These are phyloP conservation scores for Pseudonitzschia pungens DNA, from an alignment of 108 stramenopile species.

Conservation along the genomic window DNA sequence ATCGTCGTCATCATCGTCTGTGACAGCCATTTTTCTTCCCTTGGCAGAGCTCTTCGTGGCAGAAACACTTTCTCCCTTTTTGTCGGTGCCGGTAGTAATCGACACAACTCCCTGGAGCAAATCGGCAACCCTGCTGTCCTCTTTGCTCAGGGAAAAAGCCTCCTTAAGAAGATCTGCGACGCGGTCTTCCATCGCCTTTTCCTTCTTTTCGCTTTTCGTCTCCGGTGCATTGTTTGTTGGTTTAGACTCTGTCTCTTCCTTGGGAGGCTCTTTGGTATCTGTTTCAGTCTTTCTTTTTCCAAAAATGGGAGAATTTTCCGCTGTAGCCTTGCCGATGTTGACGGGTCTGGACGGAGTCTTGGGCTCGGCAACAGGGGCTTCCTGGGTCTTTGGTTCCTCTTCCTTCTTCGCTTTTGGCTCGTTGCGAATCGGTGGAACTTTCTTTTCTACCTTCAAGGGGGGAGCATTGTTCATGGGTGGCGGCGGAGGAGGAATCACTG, in stretches of 20 bases:
- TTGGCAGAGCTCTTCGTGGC: background rate
- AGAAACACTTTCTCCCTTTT: background rate
- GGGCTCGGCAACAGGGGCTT: too few species aligned
- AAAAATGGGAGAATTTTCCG: background rate
- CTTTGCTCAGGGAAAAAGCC: constrained; percentile 12
- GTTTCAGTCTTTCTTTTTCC: too few species aligned
- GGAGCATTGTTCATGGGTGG: background rate
- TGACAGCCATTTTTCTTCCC: background rate
- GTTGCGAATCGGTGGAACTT: background rate
- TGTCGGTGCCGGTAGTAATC: constrained; percentile 3
- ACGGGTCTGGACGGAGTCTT: background rate
- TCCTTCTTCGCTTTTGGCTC: background rate
- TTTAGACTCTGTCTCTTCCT: background rate
- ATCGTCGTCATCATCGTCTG: background rate
- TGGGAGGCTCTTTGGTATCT: too few species aligned
- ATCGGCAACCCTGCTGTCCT: constrained; percentile 14
- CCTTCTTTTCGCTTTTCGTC: background rate
- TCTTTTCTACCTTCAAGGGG: background rate
- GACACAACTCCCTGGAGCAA: constrained; percentile 6
- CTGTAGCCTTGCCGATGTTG: background rate
- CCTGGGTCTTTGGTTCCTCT: background rate
- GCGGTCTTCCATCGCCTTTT: constrained; percentile 10
- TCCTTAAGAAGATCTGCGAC: constrained; percentile 11
- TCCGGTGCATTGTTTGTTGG: background rate
- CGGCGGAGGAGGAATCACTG: background rate